phyloP scores from a whole-genome alignment of 352 stramenopile species.

The Phytopythium cucurbitacearum region DNA sequence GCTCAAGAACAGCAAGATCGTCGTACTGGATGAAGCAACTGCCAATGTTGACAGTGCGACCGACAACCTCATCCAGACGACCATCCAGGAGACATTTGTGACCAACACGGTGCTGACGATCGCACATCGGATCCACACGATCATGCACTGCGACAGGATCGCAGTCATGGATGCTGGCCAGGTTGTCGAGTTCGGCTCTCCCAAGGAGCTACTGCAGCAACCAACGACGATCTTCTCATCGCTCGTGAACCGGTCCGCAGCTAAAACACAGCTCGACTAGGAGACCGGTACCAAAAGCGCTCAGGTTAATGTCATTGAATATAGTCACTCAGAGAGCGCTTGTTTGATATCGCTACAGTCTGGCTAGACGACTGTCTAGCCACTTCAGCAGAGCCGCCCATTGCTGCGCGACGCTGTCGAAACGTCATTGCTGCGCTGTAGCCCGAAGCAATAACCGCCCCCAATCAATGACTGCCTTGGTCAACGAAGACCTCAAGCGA shows the following conservation, averaged over 20 bases:
- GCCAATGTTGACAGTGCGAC: slow-evolving; percentile 79
- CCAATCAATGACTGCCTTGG: too few relatives aligned
- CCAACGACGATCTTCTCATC: slow-evolving; percentile 30
- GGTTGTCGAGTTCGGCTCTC: slow-evolving; percentile 78
- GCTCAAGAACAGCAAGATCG: slow-evolving; percentile 76
- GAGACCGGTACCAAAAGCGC: too few relatives aligned
- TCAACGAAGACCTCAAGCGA: too few relatives aligned
- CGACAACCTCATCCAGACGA: slow-evolving; percentile 63
- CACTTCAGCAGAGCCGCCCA: too few relatives aligned
- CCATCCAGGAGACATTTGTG: slow-evolving; percentile 57
- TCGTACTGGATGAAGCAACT: slow-evolving; percentile 96
- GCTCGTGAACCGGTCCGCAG: slow-evolving; percentile 13
- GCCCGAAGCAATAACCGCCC: too few relatives aligned
- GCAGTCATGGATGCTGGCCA: slow-evolving; percentile 84
- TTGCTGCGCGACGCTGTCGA: too few relatives aligned
- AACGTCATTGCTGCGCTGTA: too few relatives aligned
- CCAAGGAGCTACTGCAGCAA: slow-evolving; percentile 51
- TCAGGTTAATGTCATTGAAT: too few relatives aligned
- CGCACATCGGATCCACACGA: slow-evolving; percentile 94
- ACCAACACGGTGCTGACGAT: slow-evolving; percentile 92
- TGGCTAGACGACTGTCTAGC: too few relatives aligned
- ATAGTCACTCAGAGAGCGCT: not conserved
- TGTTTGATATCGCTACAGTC: too few relatives aligned
- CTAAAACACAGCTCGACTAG: too few relatives aligned
- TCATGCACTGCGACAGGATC: slow-evolving; percentile 90